Evolutionary conservation across 2,329 filamentous ascomycete genomes (phyloP).

Genomic region (Penicillium fuscoglaucum): DNA sequence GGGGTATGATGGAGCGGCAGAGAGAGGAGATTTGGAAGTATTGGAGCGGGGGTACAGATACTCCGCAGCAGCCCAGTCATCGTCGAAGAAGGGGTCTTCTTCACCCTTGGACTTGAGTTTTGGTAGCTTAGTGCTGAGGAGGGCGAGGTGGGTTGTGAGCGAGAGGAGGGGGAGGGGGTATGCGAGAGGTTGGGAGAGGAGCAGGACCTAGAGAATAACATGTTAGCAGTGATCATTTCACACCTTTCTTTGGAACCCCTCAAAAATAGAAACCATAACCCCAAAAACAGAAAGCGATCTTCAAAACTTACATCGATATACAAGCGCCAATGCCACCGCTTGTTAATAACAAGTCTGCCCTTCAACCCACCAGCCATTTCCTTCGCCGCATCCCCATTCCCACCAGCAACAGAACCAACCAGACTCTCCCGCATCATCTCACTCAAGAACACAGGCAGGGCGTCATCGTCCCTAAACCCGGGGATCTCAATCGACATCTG

Average conservation of each 20-base stretch:
- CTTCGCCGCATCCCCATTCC: slow-evolving; percentile 60
- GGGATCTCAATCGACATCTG: slow-evolving; percentile 91
- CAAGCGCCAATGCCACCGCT: slow-evolving; percentile 91
- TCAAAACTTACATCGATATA: slow-evolving; percentile 73
- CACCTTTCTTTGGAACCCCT: too few relatives aligned
- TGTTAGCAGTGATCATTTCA: not conserved
- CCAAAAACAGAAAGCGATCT: not conserved
- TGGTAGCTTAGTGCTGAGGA: slow-evolving; percentile 82
- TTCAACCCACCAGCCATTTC: slow-evolving; percentile 67
- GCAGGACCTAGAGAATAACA: slow-evolving; percentile 65
- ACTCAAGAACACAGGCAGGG: slow-evolving; percentile 79
- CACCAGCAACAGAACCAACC: slow-evolving; percentile 69
- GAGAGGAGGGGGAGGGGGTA: slow-evolving; percentile 92
- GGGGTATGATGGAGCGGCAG: slow-evolving; percentile 27
- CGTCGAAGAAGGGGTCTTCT: slow-evolving; percentile 96
- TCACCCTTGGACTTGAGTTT: slow-evolving; percentile 83
- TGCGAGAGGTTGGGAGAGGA: slow-evolving; percentile 88
- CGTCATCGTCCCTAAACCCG: slow-evolving; percentile 86
- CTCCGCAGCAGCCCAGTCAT: slow-evolving; percentile 87
- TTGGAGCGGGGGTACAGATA: slow-evolving; percentile 67
- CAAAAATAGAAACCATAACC: not conserved
- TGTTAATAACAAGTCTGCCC: slow-evolving; percentile 80
- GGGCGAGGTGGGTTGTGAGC: slow-evolving; percentile 87
- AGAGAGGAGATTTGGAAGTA: slow-evolving; percentile 16
- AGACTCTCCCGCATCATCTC: slow-evolving; percentile 88